Evolutionary conservation across 2,329 filamentous ascomycete species (phyloP).

Genomic region (Penicillium sp.): DNA sequence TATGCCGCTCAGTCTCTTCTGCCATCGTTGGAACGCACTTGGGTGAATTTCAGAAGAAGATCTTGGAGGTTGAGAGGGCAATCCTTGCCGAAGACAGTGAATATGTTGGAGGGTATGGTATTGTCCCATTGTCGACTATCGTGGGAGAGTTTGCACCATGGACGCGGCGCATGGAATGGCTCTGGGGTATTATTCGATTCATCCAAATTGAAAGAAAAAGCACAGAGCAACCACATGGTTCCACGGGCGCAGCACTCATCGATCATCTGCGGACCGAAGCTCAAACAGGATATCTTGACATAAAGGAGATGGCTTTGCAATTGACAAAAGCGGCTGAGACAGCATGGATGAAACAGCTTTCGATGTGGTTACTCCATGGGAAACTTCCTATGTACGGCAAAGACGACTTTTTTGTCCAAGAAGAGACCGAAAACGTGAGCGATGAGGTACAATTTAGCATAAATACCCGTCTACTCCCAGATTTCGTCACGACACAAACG

Average conservation of each 20-base stretch:
- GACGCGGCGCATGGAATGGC: conserved; percentile 81
- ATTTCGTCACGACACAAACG: conserved; percentile 72
- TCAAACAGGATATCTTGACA: conserved; percentile 83
- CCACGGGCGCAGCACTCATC: conserved; percentile 72
- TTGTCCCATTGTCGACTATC: conserved; percentile 84
- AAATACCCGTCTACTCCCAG: conserved; percentile 65
- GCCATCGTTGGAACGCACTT: conserved; percentile 74
- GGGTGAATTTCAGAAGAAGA: conserved; percentile 74
- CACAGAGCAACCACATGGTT: conserved; percentile 35
- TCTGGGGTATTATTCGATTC: conserved; percentile 70
- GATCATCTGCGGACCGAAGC: conserved; percentile 72
- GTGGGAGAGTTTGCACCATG: conserved; percentile 84
- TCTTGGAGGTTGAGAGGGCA: conserved; percentile 77
- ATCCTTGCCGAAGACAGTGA: conserved; percentile 74
- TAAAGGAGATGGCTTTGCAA: conserved; percentile 72
- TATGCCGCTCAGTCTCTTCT: conserved; percentile 83
- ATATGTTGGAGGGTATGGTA: conserved; percentile 86
- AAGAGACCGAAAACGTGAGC: conserved; percentile 41
- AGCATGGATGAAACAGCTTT: conserved; percentile 87
- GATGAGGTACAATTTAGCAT: conserved; percentile 57
- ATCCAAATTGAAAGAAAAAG: conserved; percentile 55
- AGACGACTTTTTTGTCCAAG: conserved; percentile 81
- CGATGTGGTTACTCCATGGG: conserved; percentile 88
- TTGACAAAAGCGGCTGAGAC: conserved; percentile 77
- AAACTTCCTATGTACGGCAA: conserved; percentile 73